Base-by-base conservation (phyloP, 164 flowering plant genomes). In the Magnolia kwangsiensis region DNA sequence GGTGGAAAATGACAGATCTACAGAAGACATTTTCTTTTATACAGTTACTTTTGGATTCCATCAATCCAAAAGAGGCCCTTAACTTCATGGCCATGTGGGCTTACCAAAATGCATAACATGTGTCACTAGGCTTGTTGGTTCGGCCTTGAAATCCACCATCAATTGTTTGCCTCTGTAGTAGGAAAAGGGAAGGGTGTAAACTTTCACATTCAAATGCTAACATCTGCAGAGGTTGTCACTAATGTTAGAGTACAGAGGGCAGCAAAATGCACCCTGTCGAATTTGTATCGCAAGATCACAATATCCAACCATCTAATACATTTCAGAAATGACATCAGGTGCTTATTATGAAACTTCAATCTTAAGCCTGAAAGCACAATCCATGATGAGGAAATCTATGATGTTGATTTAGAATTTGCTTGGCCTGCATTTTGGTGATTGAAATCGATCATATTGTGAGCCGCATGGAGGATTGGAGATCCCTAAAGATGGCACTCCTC, bases 101-200 rank as follows among this genome's bases (percentile, higher is more conserved):
- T 81, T 80, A 94, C 99, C 99, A 96, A 85, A 96, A 94, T 73
- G 98, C 97, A 82, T 94, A 96, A 78, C 98, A 94, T 4, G 99
- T 90, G 77, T 96, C 99, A 84, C 90, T 88, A 67, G 84, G 75
- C 83, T 96, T 94, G 88, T 94, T 96, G 72, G 90, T 37, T 79
- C 98, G 89, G 51, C 99, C 99, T 84, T 94, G 98, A 84, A 92
- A 88, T 67, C 99, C 99, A 75, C 98, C 98, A 85, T 91, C 98
- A 76, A 64, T 68, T 51, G 89, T 90, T 82, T 94, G 99, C 81
- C 93, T 90, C 99, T 94, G 86, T 77, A 74, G 23, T 31, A 80
- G 66, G 61, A 64, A 51, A 67, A 63, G 23, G 27, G 37, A 69
- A 69, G 10, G 14, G n/a, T 6, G 10, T 64, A 64, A 64, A 64